These are phyloP conservation scores for Plasmodium knowlesi DNA, from an alignment of 169 alveolate genomes.

Conservation along the genomic window DNA sequence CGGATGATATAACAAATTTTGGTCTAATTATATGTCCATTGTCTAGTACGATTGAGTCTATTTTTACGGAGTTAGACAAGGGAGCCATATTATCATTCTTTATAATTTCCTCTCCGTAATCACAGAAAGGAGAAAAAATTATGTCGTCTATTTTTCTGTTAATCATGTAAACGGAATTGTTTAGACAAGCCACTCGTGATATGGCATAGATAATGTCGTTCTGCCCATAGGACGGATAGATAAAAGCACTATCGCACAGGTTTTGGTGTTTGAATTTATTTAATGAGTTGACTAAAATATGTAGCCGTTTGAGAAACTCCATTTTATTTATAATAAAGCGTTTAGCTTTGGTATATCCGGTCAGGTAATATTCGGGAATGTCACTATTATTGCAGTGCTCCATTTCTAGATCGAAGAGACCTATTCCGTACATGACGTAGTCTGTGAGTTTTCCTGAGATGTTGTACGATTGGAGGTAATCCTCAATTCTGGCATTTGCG, in stretches of 20 bases:
- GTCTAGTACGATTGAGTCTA: constrained; percentile 29
- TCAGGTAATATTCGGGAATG: constrained; percentile 48
- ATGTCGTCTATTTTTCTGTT: constrained; percentile 46
- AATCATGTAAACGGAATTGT: constrained; percentile 60
- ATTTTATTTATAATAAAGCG: constrained; percentile 23
- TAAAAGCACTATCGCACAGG: constrained; percentile 39
- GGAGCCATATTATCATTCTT: neutral
- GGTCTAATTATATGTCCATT: constrained; percentile 45
- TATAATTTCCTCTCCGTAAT: neutral
- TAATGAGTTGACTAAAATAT: constrained; percentile 53
- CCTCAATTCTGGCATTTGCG: constrained; percentile 9
- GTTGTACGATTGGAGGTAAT: constrained; percentile 23
- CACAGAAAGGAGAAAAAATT: neutral
- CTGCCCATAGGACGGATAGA: constrained; percentile 60
- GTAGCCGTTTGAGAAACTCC: constrained; percentile 41
- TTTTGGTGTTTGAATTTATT: constrained; percentile 63
- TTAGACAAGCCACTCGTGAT: constrained; percentile 54
- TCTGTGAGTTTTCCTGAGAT: constrained; percentile 35
- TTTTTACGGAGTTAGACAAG: neutral
- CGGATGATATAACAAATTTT: constrained; percentile 59
- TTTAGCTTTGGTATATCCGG: constrained; percentile 48
- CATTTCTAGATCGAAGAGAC: constrained; percentile 40
- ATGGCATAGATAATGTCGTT: constrained; percentile 59
- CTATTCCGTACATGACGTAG: constrained; percentile 53
- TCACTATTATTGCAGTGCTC: constrained; percentile 9